Percentiles rank a stretch among this genome's conserved stretches.
These are phyloP conservation scores for Sporothrix pallida DNA, from an alignment of 2,329 filamentous ascomycete genomes.

Conservation along the genomic window DNA sequence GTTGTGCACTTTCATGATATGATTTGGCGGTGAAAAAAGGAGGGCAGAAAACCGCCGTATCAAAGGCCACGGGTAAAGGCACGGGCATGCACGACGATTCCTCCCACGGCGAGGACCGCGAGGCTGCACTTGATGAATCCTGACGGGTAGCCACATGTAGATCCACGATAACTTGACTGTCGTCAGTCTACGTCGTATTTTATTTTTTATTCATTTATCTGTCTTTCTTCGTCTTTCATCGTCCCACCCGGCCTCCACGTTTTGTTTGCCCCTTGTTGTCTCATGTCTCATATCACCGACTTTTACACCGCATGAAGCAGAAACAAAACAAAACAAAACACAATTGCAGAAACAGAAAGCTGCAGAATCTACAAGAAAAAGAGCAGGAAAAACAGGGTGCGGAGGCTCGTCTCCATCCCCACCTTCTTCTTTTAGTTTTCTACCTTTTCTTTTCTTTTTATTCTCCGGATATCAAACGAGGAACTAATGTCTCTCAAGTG, in stretches of 20 bases:
- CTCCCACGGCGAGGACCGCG: background rate
- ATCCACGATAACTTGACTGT: background rate
- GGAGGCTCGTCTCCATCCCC: background rate
- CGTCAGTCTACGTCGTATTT: background rate
- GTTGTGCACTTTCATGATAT: background rate
- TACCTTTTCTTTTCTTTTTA: too few species aligned
- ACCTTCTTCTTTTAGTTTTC: too few species aligned
- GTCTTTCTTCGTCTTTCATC: background rate
- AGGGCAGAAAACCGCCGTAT: too few species aligned
- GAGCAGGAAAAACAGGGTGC: background rate
- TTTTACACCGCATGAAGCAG: background rate
- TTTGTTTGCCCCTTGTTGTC: background rate
- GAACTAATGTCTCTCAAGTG: background rate
- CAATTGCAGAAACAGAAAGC: background rate
- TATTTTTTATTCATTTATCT: background rate
- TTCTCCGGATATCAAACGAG: background rate
- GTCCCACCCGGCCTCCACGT: background rate
- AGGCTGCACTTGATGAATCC: background rate
- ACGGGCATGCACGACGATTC: background rate
- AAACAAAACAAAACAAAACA: background rate
- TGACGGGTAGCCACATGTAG: background rate
- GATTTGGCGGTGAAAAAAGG: background rate
- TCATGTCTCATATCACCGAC: background rate
- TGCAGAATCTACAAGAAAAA: background rate
- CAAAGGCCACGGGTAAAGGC: background rate